Percentiles rank a stretch among this genome's conserved stretches.
Conservation (phyloP, 2,329 filamentous ascomycete species). For the Aspergillus intermedius region DNA sequence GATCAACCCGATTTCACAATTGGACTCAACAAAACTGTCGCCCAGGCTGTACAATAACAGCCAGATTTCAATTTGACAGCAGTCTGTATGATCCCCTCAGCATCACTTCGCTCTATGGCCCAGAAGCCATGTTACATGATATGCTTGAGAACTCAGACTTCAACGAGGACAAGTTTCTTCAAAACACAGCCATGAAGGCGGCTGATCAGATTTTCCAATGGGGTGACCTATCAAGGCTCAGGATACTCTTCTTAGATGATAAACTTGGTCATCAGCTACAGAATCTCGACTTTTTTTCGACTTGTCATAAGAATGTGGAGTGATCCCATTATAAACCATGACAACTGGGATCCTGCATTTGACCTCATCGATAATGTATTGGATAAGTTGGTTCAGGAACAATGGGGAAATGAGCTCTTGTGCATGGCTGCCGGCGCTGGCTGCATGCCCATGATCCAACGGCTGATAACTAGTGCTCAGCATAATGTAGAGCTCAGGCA, state of each 20-base stretch:
- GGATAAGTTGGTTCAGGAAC: constrained; percentile 16
- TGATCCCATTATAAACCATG: constrained; percentile 2
- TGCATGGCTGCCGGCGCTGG: constrained; percentile 16
- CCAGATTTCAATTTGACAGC: constrained; percentile 26
- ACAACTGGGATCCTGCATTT: constrained; percentile 5
- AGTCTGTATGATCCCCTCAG: constrained; percentile 30
- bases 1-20: constrained; percentile 24
- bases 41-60: constrained; percentile 23
- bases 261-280: constrained; percentile 14
- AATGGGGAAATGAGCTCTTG: constrained; percentile 20
- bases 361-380: constrained; percentile 12
- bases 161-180: constrained; percentile 9
- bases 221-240: constrained; percentile 20
- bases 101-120: constrained; percentile 30
- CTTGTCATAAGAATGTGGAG: constrained; percentile 8
- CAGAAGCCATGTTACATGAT: constrained; percentile 22
- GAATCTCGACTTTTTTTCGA: constrained; percentile 5
- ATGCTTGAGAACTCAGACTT: constrained; percentile 21
- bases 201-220: constrained; percentile 22
- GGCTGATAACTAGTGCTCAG: constrained; percentile 6
- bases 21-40: constrained; percentile 29
- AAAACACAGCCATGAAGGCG: constrained; percentile 11
- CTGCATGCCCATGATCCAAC: constrained; percentile 18
- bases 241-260: constrained; percentile 12
- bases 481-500: constrained; percentile 4